Conservation (phyloP, 2,329 filamentous ascomycete genomes). For the Verticillium albo-atrum region DNA sequence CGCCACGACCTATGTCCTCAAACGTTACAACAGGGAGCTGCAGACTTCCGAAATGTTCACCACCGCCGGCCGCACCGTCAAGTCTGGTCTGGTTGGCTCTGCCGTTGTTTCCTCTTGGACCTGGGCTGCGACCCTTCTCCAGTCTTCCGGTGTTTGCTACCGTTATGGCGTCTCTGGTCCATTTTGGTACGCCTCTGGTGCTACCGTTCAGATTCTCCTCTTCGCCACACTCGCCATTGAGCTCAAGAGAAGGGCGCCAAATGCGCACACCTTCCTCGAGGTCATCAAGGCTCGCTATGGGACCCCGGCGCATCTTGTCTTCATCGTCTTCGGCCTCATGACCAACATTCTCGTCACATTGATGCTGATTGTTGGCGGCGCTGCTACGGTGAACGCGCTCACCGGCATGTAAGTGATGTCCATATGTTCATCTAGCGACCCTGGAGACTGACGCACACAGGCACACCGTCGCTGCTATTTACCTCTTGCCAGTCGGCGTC, state of each 20-base stretch:
- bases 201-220: conserved; percentile 80
- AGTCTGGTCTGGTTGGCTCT: conserved; percentile 75
- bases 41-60: conserved; percentile 87
- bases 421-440: conserved; percentile 21
- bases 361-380: conserved; percentile 77
- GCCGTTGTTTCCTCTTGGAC: conserved; percentile 84
- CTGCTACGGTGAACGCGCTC: conserved; percentile 55
- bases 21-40: conserved; percentile 59
- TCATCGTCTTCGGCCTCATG: conserved; percentile 70
- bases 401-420: conserved; percentile 24
- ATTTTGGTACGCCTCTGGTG: conserved; percentile 58
- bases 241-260: conserved; percentile 72
- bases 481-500: conserved; percentile 74
- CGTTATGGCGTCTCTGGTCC: conserved; percentile 56
- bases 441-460: neutral
- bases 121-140: conserved; percentile 72
- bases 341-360: conserved; percentile 71
- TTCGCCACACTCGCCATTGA: conserved; percentile 86
- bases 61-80: conserved; percentile 75
- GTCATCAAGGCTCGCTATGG: conserved; percentile 73
- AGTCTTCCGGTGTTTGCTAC: conserved; percentile 71
- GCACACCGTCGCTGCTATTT: conserved; percentile 66
- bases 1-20: conserved; percentile 65
- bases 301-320: conserved; percentile 60
- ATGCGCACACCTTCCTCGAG: conserved; percentile 73